phyloP scores from a whole-genome alignment of 2,329 filamentous ascomycete species.

The Grosmannia penicillata region DNA sequence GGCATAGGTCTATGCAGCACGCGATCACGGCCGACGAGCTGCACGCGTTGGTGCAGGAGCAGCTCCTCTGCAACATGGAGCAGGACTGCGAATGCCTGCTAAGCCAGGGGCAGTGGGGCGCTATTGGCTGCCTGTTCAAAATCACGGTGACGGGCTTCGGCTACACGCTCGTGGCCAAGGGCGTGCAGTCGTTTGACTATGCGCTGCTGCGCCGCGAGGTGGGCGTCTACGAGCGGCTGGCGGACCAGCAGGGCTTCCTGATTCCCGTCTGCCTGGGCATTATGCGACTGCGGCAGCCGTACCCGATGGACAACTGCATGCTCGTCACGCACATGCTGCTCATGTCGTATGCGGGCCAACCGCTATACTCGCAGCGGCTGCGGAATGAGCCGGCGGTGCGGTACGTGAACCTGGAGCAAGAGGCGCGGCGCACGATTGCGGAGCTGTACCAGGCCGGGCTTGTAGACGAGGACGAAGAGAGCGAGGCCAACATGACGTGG shows the following conservation, averaged over 20 bases:
- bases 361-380: background rate
- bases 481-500: constrained; percentile 6
- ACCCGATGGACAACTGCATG: constrained; percentile 3
- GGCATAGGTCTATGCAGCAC: background rate
- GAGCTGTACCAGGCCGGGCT: constrained; percentile 3
- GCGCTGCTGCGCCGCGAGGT: background rate
- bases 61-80: background rate
- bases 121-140: constrained; percentile 7
- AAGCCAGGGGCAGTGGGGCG: constrained; percentile 1
- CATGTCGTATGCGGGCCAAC: constrained; percentile 9
- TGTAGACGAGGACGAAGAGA: constrained; percentile 2
- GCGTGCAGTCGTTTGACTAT: background rate
- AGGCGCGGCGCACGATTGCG: constrained; percentile 4
- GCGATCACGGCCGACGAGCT: constrained; percentile 3
- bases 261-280: constrained; percentile 8
- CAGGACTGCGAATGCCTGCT: constrained; percentile 2
- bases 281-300: constrained; percentile 4
- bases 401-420: background rate
- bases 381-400: background rate
- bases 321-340: constrained; percentile 10
- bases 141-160: constrained; percentile 7
- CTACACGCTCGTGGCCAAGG: constrained; percentile 9
- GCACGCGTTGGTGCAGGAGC: background rate
- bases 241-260: constrained; percentile 5
- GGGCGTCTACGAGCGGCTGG: constrained; percentile 2